Evolutionary conservation across 2,329 filamentous ascomycete genomes (phyloP).

Genomic region (Colletotrichum orchidophilum): DNA sequence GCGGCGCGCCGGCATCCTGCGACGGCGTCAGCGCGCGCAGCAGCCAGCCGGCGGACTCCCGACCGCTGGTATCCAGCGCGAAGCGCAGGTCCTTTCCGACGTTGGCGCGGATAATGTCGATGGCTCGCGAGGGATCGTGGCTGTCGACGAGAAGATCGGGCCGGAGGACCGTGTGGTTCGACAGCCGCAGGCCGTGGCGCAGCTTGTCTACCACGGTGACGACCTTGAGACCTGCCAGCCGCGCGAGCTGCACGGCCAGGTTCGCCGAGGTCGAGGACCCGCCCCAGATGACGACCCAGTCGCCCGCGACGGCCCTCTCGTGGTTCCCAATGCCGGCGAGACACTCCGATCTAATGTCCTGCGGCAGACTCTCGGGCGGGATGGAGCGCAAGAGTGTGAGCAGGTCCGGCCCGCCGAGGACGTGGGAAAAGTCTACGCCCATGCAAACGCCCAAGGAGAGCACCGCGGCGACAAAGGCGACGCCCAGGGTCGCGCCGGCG

Average conservation of each 20-base stretch:
- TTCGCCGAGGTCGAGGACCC: conserved; percentile 78
- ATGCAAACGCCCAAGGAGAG: conserved; percentile 75
- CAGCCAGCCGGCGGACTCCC: conserved; percentile 68
- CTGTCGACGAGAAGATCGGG: conserved; percentile 76
- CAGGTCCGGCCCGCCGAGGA: conserved; percentile 67
- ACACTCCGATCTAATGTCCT: conserved; percentile 71
- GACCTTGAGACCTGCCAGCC: conserved; percentile 71
- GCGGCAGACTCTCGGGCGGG: conserved; percentile 58
- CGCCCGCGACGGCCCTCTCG: conserved; percentile 67
- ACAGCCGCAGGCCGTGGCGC: conserved; percentile 69
- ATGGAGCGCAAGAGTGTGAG: conserved; percentile 58
- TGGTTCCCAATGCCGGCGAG: conserved; percentile 60
- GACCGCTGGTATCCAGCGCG: conserved; percentile 74
- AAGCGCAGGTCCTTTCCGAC: conserved; percentile 69
- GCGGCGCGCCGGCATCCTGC: conserved; percentile 39
- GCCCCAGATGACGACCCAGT: conserved; percentile 81
- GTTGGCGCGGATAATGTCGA: conserved; percentile 69
- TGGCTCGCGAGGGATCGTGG: conserved; percentile 70
- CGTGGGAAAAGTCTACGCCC: conserved; percentile 69
- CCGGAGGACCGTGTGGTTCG: conserved; percentile 51
- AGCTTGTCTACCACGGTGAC: conserved; percentile 73
- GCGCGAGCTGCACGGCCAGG: conserved; percentile 73
- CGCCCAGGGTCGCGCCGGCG: conserved; percentile 71
- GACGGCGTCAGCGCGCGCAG: conserved; percentile 58
- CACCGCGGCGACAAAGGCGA: conserved; percentile 76